Conservation (phyloP, 2,329 filamentous ascomycete species). For the Cadophora sp. region DNA sequence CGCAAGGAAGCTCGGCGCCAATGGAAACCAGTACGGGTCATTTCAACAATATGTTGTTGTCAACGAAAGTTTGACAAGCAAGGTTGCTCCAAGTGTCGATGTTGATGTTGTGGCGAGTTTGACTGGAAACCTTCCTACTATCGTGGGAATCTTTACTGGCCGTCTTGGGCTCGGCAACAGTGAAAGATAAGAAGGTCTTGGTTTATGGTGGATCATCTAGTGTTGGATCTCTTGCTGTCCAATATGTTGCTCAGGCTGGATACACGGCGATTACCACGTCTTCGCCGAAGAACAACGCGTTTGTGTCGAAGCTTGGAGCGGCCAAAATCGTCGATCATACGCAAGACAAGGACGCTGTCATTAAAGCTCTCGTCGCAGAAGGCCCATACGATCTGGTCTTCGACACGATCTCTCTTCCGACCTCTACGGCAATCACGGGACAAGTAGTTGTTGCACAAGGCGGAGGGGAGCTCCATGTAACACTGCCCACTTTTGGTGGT, state of each 20-base stretch:
- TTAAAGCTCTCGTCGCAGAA: conserved; percentile 34
- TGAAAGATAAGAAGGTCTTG: conserved; percentile 40
- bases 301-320: conserved; percentile 43
- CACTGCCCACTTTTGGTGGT: conserved; percentile 33
- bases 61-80: conserved; percentile 12
- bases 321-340: conserved; percentile 42
- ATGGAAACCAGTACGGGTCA: conserved; percentile 29
- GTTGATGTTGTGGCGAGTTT: conserved; percentile 29
- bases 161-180: conserved; percentile 15
- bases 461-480: conserved; percentile 34
- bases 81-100: conserved; percentile 21
- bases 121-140: conserved; percentile 39
- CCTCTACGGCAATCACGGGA: conserved; percentile 35
- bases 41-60: conserved; percentile 40
- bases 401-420: conserved; percentile 41
- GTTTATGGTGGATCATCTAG: conserved; percentile 46
- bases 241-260: conserved; percentile 40
- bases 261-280: conserved; percentile 46
- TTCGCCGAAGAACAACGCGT: conserved; percentile 41
- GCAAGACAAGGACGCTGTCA: conserved; percentile 29
- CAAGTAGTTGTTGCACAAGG: conserved; percentile 38
- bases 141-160: conserved; percentile 37
- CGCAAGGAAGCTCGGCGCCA: conserved; percentile 12
- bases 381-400: conserved; percentile 43
- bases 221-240: conserved; percentile 41